These are phyloP conservation scores for Reticulascus tulasneorum DNA, from an alignment of 2,329 filamentous ascomycete genomes.

Conservation along the genomic window DNA sequence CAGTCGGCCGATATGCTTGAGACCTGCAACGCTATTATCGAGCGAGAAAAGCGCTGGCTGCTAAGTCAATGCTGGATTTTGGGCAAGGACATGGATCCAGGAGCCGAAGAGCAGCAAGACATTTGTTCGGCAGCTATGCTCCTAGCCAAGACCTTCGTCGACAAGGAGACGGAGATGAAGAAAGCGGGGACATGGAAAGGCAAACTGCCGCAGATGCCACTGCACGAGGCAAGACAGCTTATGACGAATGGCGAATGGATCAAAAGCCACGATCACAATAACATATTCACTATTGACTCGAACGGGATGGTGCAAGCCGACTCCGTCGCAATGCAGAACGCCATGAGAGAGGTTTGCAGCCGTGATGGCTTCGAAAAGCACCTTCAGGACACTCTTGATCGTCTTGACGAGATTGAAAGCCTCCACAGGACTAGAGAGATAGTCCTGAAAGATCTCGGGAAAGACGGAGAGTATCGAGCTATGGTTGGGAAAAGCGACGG, in stretches of 20 bases:
- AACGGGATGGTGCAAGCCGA: slow-evolving; percentile 53
- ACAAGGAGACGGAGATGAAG: slow-evolving; percentile 34
- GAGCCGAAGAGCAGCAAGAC: slow-evolving; percentile 63
- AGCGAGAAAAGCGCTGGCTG: slow-evolving; percentile 69
- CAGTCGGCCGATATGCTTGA: slow-evolving; percentile 47
- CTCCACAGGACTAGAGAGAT: slow-evolving; percentile 51
- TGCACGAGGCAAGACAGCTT: slow-evolving; percentile 45
- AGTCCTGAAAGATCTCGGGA: slow-evolving; percentile 42
- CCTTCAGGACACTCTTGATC: slow-evolving; percentile 46
- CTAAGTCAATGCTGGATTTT: slow-evolving; percentile 72
- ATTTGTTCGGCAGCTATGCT: slow-evolving; percentile 54
- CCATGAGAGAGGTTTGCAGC: slow-evolving; percentile 49
- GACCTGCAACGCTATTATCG: slow-evolving; percentile 53
- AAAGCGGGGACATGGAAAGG: slow-evolving; percentile 24
- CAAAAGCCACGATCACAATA: slow-evolving; percentile 51
- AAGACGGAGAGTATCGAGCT: slow-evolving; percentile 1
- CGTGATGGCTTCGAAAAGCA: slow-evolving; percentile 48
- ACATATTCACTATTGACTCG: slow-evolving; percentile 54
- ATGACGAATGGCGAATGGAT: slow-evolving; percentile 58
- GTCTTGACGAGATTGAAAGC: slow-evolving; percentile 50
- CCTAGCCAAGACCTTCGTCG: slow-evolving; percentile 51
- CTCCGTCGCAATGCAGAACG: slow-evolving; percentile 54
- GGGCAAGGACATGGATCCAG: slow-evolving; percentile 64
- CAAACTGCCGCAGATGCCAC: slow-evolving; percentile 46
- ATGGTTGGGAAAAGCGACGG: background rate